Percentiles rank a stretch among this genome's conserved stretches.
Conservation (phyloP, 1,139 yeast species). For the Pichia sp. region DNA sequence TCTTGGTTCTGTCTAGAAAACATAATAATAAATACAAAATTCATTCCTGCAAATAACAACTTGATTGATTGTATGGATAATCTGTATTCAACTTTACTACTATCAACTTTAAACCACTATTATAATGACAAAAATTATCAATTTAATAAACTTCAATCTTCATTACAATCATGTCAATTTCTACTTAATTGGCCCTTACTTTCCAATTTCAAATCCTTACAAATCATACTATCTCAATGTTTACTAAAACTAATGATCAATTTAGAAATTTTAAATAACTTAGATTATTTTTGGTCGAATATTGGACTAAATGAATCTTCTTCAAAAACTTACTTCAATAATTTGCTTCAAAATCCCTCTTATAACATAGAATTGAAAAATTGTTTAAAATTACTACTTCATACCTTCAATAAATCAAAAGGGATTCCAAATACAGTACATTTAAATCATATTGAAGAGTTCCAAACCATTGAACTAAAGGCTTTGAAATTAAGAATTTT, state of each 20-base stretch:
- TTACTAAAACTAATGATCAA: conserved; percentile 20
- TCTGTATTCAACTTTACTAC: conserved; percentile 22
- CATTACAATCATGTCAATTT: conserved; percentile 19
- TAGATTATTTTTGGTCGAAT: conserved; percentile 19
- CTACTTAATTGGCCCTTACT: conserved; percentile 26
- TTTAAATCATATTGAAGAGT: neutral
- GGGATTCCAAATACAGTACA: neutral
- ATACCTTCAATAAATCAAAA: neutral
- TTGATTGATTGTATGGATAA: conserved; percentile 19
- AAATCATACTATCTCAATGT: conserved; percentile 22
- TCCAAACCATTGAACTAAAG: conserved; percentile 2
- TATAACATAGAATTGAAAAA: conserved; percentile 11
- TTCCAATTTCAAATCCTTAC: conserved; percentile 21
- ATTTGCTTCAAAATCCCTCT: neutral
- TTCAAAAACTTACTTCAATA: neutral
- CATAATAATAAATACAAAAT: conserved; percentile 22
- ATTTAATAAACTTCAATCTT: conserved; percentile 15
- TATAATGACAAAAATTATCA: conserved; percentile 16
- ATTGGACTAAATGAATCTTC: conserved; percentile 15
- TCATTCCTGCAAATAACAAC: conserved; percentile 13
- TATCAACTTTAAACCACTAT: conserved; percentile 17
- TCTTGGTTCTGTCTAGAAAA: conserved; percentile 29
- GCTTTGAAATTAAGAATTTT: conserved; percentile 1
- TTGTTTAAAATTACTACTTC: conserved; percentile 11
- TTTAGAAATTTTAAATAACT: conserved; percentile 13